Percentiles rank a stretch among this genome's conserved stretches.
These are phyloP conservation scores for Tinospora cordifolia DNA, from an alignment of 164 flowering plant genomes.

Conservation along the genomic window DNA sequence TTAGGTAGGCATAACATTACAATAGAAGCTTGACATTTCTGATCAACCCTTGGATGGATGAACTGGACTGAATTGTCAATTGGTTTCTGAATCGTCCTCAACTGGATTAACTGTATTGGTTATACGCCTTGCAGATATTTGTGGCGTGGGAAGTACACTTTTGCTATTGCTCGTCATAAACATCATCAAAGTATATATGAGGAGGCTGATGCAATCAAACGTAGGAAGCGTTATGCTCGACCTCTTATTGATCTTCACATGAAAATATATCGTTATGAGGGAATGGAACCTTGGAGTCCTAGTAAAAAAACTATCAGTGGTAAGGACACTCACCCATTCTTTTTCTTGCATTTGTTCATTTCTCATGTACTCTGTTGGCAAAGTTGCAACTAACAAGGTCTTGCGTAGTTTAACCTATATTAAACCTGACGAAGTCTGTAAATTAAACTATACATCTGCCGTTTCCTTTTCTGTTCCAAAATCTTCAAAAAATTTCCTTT, in stretches of 20 bases:
- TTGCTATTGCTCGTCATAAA: conserved; percentile 94
- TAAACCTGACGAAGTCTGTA: not conserved
- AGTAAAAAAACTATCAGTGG: conserved; percentile 63
- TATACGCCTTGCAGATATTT: conserved; percentile 52
- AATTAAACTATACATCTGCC: not conserved
- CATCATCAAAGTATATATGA: conserved; percentile 86
- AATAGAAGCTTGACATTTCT: not conserved
- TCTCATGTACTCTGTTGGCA: not conserved
- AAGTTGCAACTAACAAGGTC: not conserved
- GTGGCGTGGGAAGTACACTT: conserved; percentile 94
- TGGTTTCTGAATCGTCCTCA: not conserved
- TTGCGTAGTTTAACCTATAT: not conserved
- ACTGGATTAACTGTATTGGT: not conserved
- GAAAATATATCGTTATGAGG: conserved; percentile 85
- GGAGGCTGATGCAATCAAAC: conserved; percentile 93
- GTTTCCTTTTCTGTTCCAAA: not conserved
- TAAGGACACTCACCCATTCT: conserved; percentile 27
- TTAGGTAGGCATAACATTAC: not conserved
- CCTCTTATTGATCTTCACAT: conserved; percentile 90
- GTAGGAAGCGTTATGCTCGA: conserved; percentile 95
- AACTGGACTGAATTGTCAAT: not conserved
- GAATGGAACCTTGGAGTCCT: conserved; percentile 82
- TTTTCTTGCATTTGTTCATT: not conserved
- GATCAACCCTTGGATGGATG: not conserved
- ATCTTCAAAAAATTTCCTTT: not conserved